Evolutionary conservation across 208 protist species (phyloP).

Genomic region (Trypanosoma vivax): DNA sequence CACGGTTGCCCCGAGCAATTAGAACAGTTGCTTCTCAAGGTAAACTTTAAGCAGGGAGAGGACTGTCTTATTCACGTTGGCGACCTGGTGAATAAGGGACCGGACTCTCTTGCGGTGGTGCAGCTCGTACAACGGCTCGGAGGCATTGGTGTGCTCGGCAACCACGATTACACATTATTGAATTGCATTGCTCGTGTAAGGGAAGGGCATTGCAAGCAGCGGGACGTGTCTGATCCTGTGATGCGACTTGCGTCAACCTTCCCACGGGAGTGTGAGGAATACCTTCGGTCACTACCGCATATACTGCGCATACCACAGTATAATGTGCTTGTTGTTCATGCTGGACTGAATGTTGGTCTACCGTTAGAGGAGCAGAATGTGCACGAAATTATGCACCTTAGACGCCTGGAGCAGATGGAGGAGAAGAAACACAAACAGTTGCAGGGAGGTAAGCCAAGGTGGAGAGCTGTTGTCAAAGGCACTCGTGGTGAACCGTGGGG

Average conservation of each 20-base stretch:
- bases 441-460: conserved; percentile 16
- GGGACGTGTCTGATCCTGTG: conserved; percentile 69
- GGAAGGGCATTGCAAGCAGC: conserved; percentile 20
- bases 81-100: conserved; percentile 88
- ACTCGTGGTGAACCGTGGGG: conserved; percentile 56
- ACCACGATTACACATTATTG: conserved; percentile 86
- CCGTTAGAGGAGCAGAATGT: conserved; percentile 65
- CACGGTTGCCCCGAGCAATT: conserved; percentile 85
- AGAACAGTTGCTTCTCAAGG: conserved; percentile 65
- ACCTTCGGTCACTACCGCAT: conserved; percentile 77
- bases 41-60: conserved; percentile 61
- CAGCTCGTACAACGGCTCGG: conserved; percentile 48
- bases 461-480: conserved; percentile 57
- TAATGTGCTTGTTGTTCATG: conserved; percentile 82
- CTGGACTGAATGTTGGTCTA: conserved; percentile 61
- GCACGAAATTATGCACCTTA: conserved; percentile 78
- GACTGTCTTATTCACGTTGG: conserved; percentile 82
- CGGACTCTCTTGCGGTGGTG: conserved; percentile 74
- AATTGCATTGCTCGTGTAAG: conserved; percentile 43
- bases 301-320: conserved; percentile 75
- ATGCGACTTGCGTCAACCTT: conserved; percentile 68
- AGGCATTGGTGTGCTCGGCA: conserved; percentile 80
- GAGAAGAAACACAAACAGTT: conserved; percentile 15
- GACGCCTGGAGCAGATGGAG: conserved; percentile 44
- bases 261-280: conserved; percentile 66